Conservation (phyloP, 2,329 filamentous ascomycete genomes). For the Penicillium fuscoglaucum region DNA sequence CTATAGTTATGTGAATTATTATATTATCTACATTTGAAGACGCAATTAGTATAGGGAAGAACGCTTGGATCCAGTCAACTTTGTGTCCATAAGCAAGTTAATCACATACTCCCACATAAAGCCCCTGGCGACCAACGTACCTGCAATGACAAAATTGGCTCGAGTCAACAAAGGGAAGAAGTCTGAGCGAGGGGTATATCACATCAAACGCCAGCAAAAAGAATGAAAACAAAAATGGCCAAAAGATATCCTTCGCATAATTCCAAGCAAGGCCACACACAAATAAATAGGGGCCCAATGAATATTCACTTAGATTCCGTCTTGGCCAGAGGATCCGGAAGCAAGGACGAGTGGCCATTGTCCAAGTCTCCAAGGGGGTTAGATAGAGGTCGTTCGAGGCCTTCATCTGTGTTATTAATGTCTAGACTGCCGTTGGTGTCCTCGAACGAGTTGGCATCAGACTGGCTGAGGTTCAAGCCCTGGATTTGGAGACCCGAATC, state of each 20-base stretch:
- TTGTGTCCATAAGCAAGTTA: constrained; percentile 17
- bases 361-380: constrained; percentile 30
- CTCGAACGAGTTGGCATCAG: constrained; percentile 15
- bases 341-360: constrained; percentile 21
- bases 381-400: constrained; percentile 7
- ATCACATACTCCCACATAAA: constrained; percentile 21
- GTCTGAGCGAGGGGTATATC: constrained; percentile 43
- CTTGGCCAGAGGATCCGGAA: constrained; percentile 30
- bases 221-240: constrained; percentile 8
- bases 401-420: neutral
- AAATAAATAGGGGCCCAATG: neutral
- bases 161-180: constrained; percentile 26
- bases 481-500: constrained; percentile 27
- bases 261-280: constrained; percentile 2
- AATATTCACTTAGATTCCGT: constrained; percentile 25
- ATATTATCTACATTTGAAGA: constrained; percentile 5
- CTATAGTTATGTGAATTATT: neutral
- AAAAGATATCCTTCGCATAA: neutral
- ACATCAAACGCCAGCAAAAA: constrained; percentile 38
- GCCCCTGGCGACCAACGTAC: constrained; percentile 23
- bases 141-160: constrained; percentile 22
- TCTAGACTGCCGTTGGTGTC: constrained; percentile 18
- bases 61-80: constrained; percentile 3
- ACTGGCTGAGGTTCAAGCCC: constrained; percentile 34
- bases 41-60: neutral